Evolutionary conservation across 2,329 filamentous ascomycete genomes (phyloP).

Genomic region (Talaromyces sp.): DNA sequence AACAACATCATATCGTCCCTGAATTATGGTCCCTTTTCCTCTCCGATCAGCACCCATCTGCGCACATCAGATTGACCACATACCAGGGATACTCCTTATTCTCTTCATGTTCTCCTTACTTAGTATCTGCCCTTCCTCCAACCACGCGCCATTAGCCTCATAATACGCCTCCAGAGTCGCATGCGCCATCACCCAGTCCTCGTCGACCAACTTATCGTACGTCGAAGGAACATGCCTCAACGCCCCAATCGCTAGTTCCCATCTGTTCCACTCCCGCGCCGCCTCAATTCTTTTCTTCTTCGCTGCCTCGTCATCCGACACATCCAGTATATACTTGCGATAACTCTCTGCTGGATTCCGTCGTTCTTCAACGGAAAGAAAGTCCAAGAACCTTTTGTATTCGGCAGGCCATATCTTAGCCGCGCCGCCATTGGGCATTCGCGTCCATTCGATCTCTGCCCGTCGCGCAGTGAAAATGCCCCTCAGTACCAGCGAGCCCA

Average conservation of each 20-base stretch:
- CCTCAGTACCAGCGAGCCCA: conserved; percentile 40
- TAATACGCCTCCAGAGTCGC: conserved; percentile 45
- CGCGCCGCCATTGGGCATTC: neutral
- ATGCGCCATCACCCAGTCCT: conserved; percentile 33
- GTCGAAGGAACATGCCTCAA: conserved; percentile 22
- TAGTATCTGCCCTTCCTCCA: conserved; percentile 42
- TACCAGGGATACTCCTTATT: conserved; percentile 36
- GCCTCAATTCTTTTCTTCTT: conserved; percentile 25
- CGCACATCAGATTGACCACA: conserved; percentile 18
- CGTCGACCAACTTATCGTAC: conserved; percentile 30
- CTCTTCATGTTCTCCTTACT: conserved; percentile 32
- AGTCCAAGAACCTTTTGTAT: neutral
- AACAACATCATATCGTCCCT: conserved; percentile 47
- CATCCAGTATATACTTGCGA: neutral
- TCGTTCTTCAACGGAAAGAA: neutral
- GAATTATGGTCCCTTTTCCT: conserved; percentile 33
- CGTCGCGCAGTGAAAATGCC: conserved; percentile 37
- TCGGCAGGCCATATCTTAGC: conserved; percentile 1
- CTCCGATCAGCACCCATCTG: neutral
- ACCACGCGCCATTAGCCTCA: conserved; percentile 41
- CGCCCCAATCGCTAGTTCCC: conserved; percentile 32
- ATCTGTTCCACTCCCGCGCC: conserved; percentile 36
- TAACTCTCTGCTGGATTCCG: neutral
- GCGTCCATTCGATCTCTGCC: neutral
- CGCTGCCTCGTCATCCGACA: neutral